A percentile compares a stretch with the other conserved stretches of the same genome.
Evolutionary conservation across 169 alveolate species (phyloP).

Genomic region (Plasmodium vivax): DNA sequence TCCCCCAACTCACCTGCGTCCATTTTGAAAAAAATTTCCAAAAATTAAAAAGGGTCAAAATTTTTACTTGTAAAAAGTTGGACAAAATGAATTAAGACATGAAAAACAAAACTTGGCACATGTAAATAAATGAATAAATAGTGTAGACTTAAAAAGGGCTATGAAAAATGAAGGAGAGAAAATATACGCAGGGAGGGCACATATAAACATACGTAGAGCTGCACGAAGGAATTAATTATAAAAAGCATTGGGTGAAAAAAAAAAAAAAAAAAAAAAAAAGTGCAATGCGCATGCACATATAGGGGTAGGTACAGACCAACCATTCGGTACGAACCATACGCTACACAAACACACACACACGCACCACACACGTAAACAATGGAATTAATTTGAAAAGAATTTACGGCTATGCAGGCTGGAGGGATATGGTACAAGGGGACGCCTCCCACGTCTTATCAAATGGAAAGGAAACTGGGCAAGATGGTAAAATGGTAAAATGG

Average conservation of each 20-base stretch:
- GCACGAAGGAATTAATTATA: not conserved
- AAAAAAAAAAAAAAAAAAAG: not conserved
- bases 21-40: not conserved
- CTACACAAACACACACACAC: conserved; percentile 1
- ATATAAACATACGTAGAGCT: not conserved
- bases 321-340: not conserved
- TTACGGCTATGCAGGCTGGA: not conserved
- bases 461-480: too few relatives aligned
- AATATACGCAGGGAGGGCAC: not conserved
- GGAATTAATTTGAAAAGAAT: not conserved
- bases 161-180: not conserved
- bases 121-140: not conserved
- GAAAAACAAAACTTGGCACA: conserved; percentile 35
- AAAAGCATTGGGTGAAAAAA: not conserved
- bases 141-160: conserved; percentile 3
- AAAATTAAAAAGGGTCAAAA: conserved; percentile 22
- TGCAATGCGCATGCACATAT: not conserved
- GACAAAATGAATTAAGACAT: conserved; percentile 29
- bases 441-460: not conserved
- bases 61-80: conserved; percentile 15
- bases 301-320: not conserved
- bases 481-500: too few relatives aligned
- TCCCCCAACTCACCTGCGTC: not conserved
- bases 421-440: not conserved
- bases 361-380: not conserved